Evolutionary conservation across 2,329 filamentous ascomycete genomes (phyloP).

Genomic region (Stylonectria norvegica): DNA sequence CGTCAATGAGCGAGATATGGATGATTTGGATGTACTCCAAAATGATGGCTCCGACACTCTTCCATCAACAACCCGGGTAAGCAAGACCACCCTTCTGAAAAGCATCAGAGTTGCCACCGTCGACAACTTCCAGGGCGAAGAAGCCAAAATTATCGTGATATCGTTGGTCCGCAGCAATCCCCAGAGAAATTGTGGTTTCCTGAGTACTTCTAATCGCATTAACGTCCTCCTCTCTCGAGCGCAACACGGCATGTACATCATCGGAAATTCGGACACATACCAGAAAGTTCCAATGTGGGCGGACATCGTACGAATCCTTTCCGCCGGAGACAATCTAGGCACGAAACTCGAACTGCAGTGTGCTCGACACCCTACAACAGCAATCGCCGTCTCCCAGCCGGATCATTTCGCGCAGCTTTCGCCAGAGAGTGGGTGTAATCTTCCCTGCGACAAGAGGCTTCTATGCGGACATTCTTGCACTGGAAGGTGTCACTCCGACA

Average conservation of each 20-base stretch:
- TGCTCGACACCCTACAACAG: constrained; percentile 54
- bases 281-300: constrained; percentile 53
- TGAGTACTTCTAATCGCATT: constrained; percentile 63
- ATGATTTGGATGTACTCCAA: constrained; percentile 46
- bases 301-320: constrained; percentile 45
- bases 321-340: constrained; percentile 45
- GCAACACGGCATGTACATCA: constrained; percentile 65
- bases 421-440: constrained; percentile 61
- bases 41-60: too few species aligned
- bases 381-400: constrained; percentile 48
- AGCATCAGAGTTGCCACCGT: constrained; percentile 60
- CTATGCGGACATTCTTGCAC: constrained; percentile 47
- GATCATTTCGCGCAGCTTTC: constrained; percentile 55
- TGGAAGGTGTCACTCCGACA: constrained; percentile 45
- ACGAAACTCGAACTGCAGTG: constrained; percentile 52
- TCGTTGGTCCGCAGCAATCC: constrained; percentile 69
- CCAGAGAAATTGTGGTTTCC: constrained; percentile 57
- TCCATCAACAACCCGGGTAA: too few species aligned
- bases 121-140: constrained; percentile 77
- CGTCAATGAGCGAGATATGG: constrained; percentile 59
- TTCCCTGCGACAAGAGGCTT: constrained; percentile 48
- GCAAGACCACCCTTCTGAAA: too few species aligned
- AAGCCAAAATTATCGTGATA: constrained; percentile 67
- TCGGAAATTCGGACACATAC: constrained; percentile 61
- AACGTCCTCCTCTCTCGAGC: constrained; percentile 66